Percentiles rank a stretch among this genome's conserved stretches.
Evolutionary conservation across 441 rosid genomes (phyloP).

Genomic region (Corymbia citriodora): DNA sequence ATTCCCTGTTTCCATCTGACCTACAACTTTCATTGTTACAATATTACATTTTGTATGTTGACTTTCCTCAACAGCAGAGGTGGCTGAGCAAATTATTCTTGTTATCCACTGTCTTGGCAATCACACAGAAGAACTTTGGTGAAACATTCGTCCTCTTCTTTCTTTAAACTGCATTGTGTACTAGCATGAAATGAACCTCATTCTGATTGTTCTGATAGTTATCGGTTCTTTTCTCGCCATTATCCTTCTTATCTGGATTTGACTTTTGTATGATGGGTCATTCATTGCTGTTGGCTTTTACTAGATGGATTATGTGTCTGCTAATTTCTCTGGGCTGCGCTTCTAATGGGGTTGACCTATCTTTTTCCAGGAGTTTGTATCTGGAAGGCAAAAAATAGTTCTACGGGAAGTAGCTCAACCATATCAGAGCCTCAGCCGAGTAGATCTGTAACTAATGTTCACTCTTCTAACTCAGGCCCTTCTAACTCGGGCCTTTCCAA

Average conservation of each 20-base stretch:
- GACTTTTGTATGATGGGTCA: neutral
- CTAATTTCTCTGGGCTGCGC: neutral
- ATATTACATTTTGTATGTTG: neutral
- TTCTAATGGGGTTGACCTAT: neutral
- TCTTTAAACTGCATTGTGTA: neutral
- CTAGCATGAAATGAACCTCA: neutral
- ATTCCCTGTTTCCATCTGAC: neutral
- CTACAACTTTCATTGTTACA: neutral
- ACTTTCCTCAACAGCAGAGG: neutral
- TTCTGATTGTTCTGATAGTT: neutral
- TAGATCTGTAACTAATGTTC: conserved; percentile 30
- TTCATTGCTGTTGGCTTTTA: neutral
- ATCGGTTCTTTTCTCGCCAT: neutral
- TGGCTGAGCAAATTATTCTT: neutral
- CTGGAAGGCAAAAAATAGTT: conserved; percentile 64
- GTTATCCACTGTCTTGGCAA: neutral
- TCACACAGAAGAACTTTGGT: neutral
- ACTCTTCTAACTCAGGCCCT: conserved; percentile 37
- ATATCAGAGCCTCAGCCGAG: conserved; percentile 38
- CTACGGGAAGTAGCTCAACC: conserved; percentile 38
- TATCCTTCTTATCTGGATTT: neutral
- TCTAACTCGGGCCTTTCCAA: conserved; percentile 48
- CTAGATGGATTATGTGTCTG: neutral
- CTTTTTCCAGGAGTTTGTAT: conserved; percentile 40
- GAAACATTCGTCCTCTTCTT: neutral